Conservation (phyloP, 225 moss, liverwort and hornwort species). For the Thuidium tamariscinum region DNA sequence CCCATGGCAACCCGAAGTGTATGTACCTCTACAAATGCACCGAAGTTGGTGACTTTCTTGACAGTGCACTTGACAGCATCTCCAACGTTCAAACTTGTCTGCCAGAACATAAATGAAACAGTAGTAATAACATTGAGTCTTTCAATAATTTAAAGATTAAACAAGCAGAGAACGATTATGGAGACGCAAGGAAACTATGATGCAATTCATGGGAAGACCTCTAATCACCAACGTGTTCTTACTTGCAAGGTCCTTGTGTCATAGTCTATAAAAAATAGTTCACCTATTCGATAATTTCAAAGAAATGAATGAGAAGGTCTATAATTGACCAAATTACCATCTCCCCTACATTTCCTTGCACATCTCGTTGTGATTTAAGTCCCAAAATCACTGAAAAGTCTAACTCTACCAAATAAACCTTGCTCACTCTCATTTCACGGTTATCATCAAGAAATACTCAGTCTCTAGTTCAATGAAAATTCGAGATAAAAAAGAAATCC, state of each 20-base stretch:
- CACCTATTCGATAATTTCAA: not conserved
- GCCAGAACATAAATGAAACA: slow-evolving; percentile 5
- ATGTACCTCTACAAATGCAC: slow-evolving; percentile 68
- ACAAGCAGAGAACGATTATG: not conserved
- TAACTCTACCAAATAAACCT: not conserved
- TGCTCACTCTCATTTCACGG: not conserved
- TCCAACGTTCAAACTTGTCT: slow-evolving; percentile 61
- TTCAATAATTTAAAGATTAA: not conserved
- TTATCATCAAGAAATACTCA: not conserved
- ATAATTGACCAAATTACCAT: not conserved
- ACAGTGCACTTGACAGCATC: slow-evolving; percentile 61
- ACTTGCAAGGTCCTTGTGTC: not conserved
- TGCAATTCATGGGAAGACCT: not conserved
- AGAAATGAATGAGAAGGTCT: not conserved
- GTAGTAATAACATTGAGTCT: not conserved
- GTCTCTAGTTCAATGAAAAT: not conserved
- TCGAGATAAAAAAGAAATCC: not conserved
- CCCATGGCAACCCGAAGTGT: not conserved
- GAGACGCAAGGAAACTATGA: not conserved
- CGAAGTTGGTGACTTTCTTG: slow-evolving; percentile 59
- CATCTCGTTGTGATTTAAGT: not conserved
- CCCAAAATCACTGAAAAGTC: not conserved
- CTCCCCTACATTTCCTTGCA: too few species aligned
- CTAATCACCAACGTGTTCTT: not conserved
- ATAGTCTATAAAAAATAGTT: not conserved